Base-by-base conservation (phyloP, 2,329 filamentous ascomycete species). In the Beauveria australis region DNA sequence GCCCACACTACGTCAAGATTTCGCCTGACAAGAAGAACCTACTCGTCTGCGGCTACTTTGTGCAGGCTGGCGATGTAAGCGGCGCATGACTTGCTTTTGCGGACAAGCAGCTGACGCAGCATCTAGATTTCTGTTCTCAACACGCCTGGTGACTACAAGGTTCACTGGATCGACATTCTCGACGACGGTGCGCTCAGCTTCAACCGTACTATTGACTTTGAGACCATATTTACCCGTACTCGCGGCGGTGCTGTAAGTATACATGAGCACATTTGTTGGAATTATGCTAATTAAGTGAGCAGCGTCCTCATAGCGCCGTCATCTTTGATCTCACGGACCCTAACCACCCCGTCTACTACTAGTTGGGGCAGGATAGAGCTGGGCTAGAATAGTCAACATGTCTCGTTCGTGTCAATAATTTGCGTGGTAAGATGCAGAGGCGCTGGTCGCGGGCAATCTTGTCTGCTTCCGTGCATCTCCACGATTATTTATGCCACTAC, bases 1-100 rank as follows among this genome's bases (percentile, higher is more conserved):
- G 83, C 1, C 83, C 83, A 0, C 84, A 87, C 73, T 87, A 86
- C 66, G 74, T 87, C 73, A 87, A 86, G 75, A 76, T 87, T 62
- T 81, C 81, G 5, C 83, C 84, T 0, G 84, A 86, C 64, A 82
- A 86, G 75, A 84, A 84, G 76, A 81, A 86, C 68, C 70, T 87
- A 18, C 75, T 86, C 2, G 82, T 86, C 16, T 85, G 81, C n/a
- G 84, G 85, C 57, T 87, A 87, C 74, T 87, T 87, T 66, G 81
- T 87, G 3, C 83, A 87, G 72, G 81, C 78, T 10, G 83, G 83
- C 28, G 79, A 82, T 63, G 72, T 73, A 67, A 66, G 68, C 19
- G 33, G 12, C 12, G 14, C 8, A 12, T 10, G 4, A 30, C 2
- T 37, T 37, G 49, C 24, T 3, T 18, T 3, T 14, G 2, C 10